Evolutionary conservation across 2,329 filamentous ascomycete genomes (phyloP), one percentile per base, ranked within the genome.

Genomic region (Trichoderma sp.): DNA sequence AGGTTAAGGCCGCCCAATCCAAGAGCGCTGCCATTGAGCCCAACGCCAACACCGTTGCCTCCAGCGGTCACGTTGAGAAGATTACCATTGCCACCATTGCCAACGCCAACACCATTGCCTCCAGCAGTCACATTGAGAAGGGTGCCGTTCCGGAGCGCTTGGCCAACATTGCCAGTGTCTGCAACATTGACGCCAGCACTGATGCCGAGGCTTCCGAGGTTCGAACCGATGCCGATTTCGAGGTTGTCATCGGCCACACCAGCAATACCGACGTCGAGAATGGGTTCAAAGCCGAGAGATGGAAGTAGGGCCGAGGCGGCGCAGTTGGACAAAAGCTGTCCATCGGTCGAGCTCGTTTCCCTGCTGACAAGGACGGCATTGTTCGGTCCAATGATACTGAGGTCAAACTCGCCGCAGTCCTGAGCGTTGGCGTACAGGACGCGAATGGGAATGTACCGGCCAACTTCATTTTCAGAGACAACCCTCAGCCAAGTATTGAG

Each of bases 401-500:
- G 10, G 8, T 18, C 56, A n/a, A 67, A 67, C 24, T 24, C 21
- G n/a, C 65, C 65, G 32, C 65, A 67, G 28, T 52, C 56, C 26
- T 67, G 46, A 24, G 65, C 30, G 11, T 67, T 59, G 65, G 26
- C 65, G 16, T 14, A 67, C 30, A 67, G 55, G 32, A 67, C 39
- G 6, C 65, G 52, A 10, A 67, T 59, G 30, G 65, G 65, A 46
- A 67, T 60, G n/a, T 67, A 67, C 16, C 13, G 43, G 56, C 65
- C 65, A 18, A 60, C 56, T 5, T 59, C 32, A 5, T 2, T 16
- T 10, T 18, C 8, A n/a, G 18, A 1, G 5, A 59, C 43, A 16
- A 30, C 16, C 24, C 7, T 43, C 16, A 52, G 3, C 7, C 1
- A 11, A 18, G 5, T 24, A 46, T 52, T 52, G 16, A 26, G 24